Percentiles rank a stretch among this genome's conserved stretches.
phyloP scores from a whole-genome alignment of 208 protist species.

The Crithidia bombi region DNA sequence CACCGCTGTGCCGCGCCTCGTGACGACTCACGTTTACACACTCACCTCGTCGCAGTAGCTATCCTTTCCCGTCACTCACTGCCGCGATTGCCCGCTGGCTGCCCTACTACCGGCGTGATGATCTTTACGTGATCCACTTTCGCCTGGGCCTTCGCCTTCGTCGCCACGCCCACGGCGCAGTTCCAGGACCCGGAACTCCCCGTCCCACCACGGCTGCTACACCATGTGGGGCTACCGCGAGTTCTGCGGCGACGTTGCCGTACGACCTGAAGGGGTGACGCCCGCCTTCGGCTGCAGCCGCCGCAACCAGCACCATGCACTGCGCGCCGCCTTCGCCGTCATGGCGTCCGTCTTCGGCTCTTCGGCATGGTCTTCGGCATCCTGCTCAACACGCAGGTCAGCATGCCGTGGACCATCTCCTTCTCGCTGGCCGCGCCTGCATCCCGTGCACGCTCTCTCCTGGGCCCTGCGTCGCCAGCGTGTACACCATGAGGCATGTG shows the following conservation, averaged over 20 bases:
- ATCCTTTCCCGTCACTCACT: background rate
- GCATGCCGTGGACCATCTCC: slow-evolving; percentile 19
- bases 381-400: slow-evolving; percentile 35
- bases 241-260: slow-evolving; percentile 38
- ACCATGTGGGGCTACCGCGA: slow-evolving; percentile 52
- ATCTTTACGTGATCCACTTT: slow-evolving; percentile 44
- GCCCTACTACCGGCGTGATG: slow-evolving; percentile 33
- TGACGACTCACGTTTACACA: too few relatives aligned
- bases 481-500: slow-evolving; percentile 44
- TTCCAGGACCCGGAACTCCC: slow-evolving; percentile 16
- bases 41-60: too few relatives aligned
- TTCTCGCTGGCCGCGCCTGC: slow-evolving; percentile 37
- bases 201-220: slow-evolving; percentile 33
- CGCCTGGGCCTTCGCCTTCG: slow-evolving; percentile 41
- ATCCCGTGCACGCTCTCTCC: slow-evolving; percentile 45
- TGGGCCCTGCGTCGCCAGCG: slow-evolving; percentile 51
- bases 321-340: slow-evolving; percentile 42
- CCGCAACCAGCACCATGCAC: slow-evolving; percentile 41
- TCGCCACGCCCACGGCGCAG: slow-evolving; percentile 45
- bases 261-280: slow-evolving; percentile 30
- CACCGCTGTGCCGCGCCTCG: too few relatives aligned
- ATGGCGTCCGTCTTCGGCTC: slow-evolving; percentile 37
- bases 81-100: slow-evolving; percentile 22
- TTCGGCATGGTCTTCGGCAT: slow-evolving; percentile 38
- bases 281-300: slow-evolving; percentile 35